Base-by-base conservation (phyloP, 2,329 filamentous ascomycete species). In the Westerdykella aurantiaca region DNA sequence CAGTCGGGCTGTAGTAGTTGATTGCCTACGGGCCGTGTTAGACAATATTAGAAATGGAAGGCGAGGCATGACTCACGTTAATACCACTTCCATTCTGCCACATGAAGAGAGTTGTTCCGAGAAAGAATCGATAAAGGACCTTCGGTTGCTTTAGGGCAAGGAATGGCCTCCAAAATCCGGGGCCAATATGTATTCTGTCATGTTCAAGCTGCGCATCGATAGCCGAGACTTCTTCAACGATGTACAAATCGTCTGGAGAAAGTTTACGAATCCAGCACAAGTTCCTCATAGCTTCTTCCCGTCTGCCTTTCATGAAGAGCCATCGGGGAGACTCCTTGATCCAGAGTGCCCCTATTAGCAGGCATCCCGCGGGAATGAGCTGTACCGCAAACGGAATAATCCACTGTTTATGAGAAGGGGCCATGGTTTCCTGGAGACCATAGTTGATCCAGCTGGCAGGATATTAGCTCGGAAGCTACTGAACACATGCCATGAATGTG, bases 51-150 rank as follows among this genome's bases (percentile, higher is more conserved):
- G 14, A 25, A 44, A 49, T 67, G 84, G 85, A 70, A 4, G 31
- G 14, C 12, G 31, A 33, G 12, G 12, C 31, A 14, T 13, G 14
- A 33, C 86, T 83, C 16, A 85, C 84, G 53, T 88, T 88, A 70
- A 88, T 88, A 2, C 85, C 85, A 3, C 72, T 76, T 39, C 82
- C 82, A 55, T 91, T 91, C 66, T 91, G 86, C 76, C 82, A 88
- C 42, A 90, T 71, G 72, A 90, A 90, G 16, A 91, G 74, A 57
- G 86, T 78, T 43, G 78, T 78, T 38, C 86, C 86, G 10, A 90
- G 74, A 62, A 87, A 78, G 67, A 91, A 82, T 34, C 86, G 79
- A 72, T 81, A 87, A 52, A 79, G 79, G 21, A 86, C 76, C 57
- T 76, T 77, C 45, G 69, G 72, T 51, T 61, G 48, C 44, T 60